Conservation (phyloP, 2,329 filamentous ascomycete genomes). For the Cladorrhinum sp. region DNA sequence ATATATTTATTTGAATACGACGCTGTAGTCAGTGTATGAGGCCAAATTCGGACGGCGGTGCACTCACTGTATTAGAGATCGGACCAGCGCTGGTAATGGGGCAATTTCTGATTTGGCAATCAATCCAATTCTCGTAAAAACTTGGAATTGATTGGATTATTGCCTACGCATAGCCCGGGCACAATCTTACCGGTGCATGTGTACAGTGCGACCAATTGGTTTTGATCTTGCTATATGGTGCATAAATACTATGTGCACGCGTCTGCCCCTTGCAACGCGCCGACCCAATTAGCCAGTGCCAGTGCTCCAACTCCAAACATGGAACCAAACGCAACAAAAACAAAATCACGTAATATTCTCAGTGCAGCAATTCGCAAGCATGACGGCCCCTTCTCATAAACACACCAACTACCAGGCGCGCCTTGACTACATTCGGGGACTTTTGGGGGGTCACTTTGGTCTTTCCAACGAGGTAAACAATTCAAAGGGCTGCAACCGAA, state of each 20-base stretch:
- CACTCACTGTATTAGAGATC: too few relatives aligned
- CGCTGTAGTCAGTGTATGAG: too few relatives aligned
- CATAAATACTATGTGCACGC: conserved; percentile 5
- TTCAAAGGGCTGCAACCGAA: conserved; percentile 3
- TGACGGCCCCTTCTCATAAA: conserved; percentile 11
- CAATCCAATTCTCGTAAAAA: too few relatives aligned
- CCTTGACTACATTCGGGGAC: conserved; percentile 11
- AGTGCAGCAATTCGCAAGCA: conserved; percentile 5
- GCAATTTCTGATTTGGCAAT: too few relatives aligned
- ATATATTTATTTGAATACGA: too few relatives aligned
- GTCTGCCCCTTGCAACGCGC: conserved; percentile 2
- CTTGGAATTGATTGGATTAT: too few relatives aligned
- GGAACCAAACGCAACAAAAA: conserved; percentile 4
- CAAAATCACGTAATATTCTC: conserved; percentile 6
- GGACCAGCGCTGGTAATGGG: too few relatives aligned
- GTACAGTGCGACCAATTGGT: conserved; percentile 1
- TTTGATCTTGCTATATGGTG: conserved; percentile 3
- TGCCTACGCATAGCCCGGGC: too few relatives aligned
- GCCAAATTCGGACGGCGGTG: too few relatives aligned
- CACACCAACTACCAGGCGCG: conserved; percentile 14
- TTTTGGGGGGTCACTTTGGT: conserved; percentile 3
- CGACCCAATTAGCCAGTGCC: conserved; percentile 2
- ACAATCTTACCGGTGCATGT: too few relatives aligned
- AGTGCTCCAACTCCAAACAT: conserved; percentile 6
- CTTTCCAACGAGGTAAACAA: conserved; percentile 2